Base-by-base conservation (phyloP, 2,329 filamentous ascomycete species). In the Emericellopsis atlantica region DNA sequence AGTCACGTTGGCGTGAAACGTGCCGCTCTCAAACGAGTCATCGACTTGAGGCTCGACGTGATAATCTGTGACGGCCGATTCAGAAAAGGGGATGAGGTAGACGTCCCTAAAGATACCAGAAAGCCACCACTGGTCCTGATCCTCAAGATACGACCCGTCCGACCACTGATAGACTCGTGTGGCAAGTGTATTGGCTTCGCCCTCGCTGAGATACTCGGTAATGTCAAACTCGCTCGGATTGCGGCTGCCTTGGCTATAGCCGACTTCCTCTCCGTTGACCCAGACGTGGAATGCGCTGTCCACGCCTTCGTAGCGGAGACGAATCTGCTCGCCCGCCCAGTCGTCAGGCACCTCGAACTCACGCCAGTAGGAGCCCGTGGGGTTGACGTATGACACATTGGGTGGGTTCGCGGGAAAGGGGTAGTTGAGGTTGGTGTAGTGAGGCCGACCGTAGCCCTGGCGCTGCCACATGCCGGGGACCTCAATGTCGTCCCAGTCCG, bases 201-300 rank as follows among this genome's bases (percentile, higher is more conserved):
- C 56, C 6, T 54, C 47, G 15, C 46, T 57, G 14, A 76, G 54
- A 32, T 66, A 56, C 0, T 59, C 49, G 0, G 76, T 77, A 11
- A 85, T 61, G 45, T 85, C 81, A 48, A 84, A 85, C 51, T 86
- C 81, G 7, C 76, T 69, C 0, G 81, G 68, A 48, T 85, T 85
- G 32, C 81, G 66, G 9, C 74, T 74, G 1, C 81, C 81, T 51
- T 85, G 79, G 3, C 74, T 74, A 49, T 84, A 85, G 3, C 81
- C 81, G 2, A 84, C 62, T 31, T 76, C 59, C 14, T 61, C 53
- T 0, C 77, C 76, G 46, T 85, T 85, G 6, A 85, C 59, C 69
- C 72, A 84, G 10, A 84, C 58, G 54, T 84, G 79, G 49, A 80
- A 85, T 0, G 80, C 76, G 49, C 76, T 79, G 49, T 85, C 81